A percentile compares a stretch with the other conserved stretches of the same genome.
phyloP scores from a whole-genome alignment of 2,329 filamentous ascomycete genomes.

The Fusarium mundagurra region DNA sequence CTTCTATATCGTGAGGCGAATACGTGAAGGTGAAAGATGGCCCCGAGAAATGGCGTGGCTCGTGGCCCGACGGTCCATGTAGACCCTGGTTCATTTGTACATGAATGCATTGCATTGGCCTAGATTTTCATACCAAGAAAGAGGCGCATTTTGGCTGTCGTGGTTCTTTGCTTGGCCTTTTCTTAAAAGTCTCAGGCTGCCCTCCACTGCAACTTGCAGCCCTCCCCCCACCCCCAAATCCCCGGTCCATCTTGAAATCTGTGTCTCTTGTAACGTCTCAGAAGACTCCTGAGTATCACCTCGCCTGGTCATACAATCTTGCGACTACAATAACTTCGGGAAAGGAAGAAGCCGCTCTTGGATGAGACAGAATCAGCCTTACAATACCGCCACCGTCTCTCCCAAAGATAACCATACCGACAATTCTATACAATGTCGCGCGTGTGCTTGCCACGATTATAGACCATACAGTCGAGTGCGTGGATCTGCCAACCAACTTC shows the following conservation, averaged over 20 bases:
- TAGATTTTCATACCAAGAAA: constrained; percentile 10
- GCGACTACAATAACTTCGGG: constrained; percentile 33
- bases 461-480: constrained; percentile 34
- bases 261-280: constrained; percentile 31
- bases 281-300: constrained; percentile 34
- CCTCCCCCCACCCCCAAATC: constrained; percentile 5
- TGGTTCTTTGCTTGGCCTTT: constrained; percentile 31
- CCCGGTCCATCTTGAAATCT: constrained; percentile 32
- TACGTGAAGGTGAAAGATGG: constrained; percentile 13
- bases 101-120: constrained; percentile 34
- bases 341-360: constrained; percentile 23
- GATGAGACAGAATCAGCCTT: constrained; percentile 41
- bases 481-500: constrained; percentile 47
- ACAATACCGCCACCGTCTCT: constrained; percentile 12
- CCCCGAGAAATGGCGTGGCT: constrained; percentile 32
- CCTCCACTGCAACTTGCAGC: constrained; percentile 28
- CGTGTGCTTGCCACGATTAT: constrained; percentile 56
- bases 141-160: constrained; percentile 26
- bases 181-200: constrained; percentile 35
- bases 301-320: constrained; percentile 22
- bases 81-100: constrained; percentile 14
- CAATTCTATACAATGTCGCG: constrained; percentile 54
- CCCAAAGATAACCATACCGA: constrained; percentile 1
- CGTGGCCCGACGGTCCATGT: constrained; percentile 32
- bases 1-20: constrained; percentile 24